Evolutionary conservation across 768 basidiomycete genomes (phyloP).

Genomic region (Lactifluus hygrophoroides): DNA sequence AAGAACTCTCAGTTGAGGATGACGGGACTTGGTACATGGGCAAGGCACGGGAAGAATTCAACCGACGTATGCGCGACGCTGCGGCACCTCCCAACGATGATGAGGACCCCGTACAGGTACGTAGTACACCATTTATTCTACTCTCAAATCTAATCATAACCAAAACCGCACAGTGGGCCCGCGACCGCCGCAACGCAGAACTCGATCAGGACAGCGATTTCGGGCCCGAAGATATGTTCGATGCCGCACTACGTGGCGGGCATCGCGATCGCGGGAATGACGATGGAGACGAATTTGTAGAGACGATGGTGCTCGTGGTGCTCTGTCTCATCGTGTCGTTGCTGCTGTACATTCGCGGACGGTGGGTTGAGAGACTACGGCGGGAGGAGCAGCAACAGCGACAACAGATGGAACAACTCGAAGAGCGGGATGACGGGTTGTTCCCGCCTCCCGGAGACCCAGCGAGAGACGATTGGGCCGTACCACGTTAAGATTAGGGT

Average conservation of each 20-base stretch:
- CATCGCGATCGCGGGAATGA: slow-evolving; percentile 54
- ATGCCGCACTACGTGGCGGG: slow-evolving; percentile 51
- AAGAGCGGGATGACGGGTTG: slow-evolving; percentile 20
- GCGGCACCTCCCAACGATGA: slow-evolving; percentile 38
- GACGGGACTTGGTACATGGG: slow-evolving; percentile 76
- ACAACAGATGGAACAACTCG: slow-evolving; percentile 33
- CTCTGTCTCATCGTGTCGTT: slow-evolving; percentile 67
- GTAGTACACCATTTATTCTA: slow-evolving; percentile 26
- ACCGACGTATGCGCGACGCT: slow-evolving; percentile 41
- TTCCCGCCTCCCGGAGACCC: slow-evolving; percentile 26
- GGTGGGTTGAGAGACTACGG: slow-evolving; percentile 65
- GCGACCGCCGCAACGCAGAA: slow-evolving; percentile 62
- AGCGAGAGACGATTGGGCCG: slow-evolving; percentile 24
- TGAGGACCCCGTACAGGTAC: slow-evolving; percentile 65
- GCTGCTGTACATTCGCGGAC: slow-evolving; percentile 70
- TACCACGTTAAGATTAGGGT: slow-evolving; percentile 18
- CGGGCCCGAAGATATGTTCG: slow-evolving; percentile 78
- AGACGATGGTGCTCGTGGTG: slow-evolving; percentile 70
- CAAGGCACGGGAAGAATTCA: slow-evolving; percentile 73
- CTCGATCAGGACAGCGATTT: slow-evolving; percentile 66
- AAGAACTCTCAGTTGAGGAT: slow-evolving; percentile 34
- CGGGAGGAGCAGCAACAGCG: slow-evolving; percentile 45
- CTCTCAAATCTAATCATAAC: no score
- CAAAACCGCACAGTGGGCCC: slow-evolving; percentile 58
- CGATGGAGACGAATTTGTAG: slow-evolving; percentile 62